Conservation (phyloP, 495 filamentous ascomycete species). For the Penicillium atrosanguineum region DNA sequence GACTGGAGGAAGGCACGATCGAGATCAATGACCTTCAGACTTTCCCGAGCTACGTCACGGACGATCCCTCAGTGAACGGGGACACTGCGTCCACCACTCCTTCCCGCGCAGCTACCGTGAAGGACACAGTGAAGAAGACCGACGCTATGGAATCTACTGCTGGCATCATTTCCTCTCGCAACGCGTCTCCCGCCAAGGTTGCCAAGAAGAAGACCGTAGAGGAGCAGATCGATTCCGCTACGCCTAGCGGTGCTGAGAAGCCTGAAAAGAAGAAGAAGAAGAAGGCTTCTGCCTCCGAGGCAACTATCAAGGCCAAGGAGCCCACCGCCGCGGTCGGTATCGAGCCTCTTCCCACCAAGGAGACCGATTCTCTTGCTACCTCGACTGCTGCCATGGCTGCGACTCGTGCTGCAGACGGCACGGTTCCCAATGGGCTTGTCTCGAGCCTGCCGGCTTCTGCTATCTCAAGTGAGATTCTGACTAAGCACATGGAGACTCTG, state of each 20-base stretch:
- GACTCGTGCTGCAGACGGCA: conserved; percentile 3
- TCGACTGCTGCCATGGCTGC: conserved; percentile 12
- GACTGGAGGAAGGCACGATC: conserved; percentile 61
- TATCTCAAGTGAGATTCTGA: conserved; percentile 39
- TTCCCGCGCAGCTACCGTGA: conserved; percentile 28
- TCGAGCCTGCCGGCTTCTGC: conserved; percentile 6
- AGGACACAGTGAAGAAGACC: conserved; percentile 41
- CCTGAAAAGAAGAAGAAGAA: conserved; percentile 60
- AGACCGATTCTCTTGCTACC: conserved; percentile 17
- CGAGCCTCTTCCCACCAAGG: conserved; percentile 20
- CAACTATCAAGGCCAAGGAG: conserved; percentile 33
- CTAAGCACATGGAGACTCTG: conserved; percentile 54
- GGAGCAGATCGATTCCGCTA: conserved; percentile 34
- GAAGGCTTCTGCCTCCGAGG: conserved; percentile 43
- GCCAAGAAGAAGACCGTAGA: conserved; percentile 43
- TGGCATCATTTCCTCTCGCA: conserved; percentile 34
- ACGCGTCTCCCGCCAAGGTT: conserved; percentile 43
- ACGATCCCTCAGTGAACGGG: conserved; percentile 52
- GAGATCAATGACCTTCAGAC: conserved; percentile 50
- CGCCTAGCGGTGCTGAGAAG: conserved; percentile 45
- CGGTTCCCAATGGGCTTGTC: conserved; percentile 2
- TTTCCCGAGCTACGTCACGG: conserved; percentile 38
- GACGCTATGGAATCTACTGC: conserved; percentile 24
- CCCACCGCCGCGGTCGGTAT: conserved; percentile 15
- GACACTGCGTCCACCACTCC: conserved; percentile 35